Conservation (phyloP, 1,284 basidiomycete genomes). For the Microbotryum intermedium region DNA sequence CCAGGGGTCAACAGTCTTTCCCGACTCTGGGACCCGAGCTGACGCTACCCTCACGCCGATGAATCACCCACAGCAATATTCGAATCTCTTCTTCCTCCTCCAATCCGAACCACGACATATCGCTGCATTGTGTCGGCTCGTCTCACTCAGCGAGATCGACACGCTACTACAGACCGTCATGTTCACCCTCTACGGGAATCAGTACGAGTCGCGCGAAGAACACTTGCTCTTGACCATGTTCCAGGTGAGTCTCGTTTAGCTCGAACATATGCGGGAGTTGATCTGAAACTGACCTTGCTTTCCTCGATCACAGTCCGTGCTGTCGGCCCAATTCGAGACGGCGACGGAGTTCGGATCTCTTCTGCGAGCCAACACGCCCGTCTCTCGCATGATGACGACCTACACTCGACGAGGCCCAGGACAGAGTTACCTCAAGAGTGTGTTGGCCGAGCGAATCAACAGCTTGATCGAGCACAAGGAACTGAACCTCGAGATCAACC, state of each 20-base stretch:
- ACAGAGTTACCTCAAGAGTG: constrained; percentile 93
- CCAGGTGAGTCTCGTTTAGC: constrained; percentile 44
- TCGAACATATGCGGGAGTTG: background rate
- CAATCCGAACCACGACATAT: constrained; percentile 96
- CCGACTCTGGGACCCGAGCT: too few relatives aligned
- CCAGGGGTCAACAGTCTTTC: too few relatives aligned
- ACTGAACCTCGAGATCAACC: constrained; percentile 96
- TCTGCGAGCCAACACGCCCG: constrained; percentile 94
- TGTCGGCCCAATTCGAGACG: constrained; percentile 96
- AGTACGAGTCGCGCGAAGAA: constrained; percentile 97
- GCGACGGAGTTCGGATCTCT: constrained; percentile 96
- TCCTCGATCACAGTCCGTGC: constrained; percentile 61
- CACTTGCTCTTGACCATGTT: constrained; percentile 98
- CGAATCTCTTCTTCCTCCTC: constrained; percentile 95
- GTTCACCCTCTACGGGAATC: constrained; percentile 99
- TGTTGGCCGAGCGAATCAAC: constrained; percentile 94
- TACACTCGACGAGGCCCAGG: constrained; percentile 96
- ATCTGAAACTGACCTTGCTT: background rate
- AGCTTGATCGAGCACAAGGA: constrained; percentile 97
- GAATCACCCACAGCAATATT: constrained; percentile 63
- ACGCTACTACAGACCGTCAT: constrained; percentile 98
- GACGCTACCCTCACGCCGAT: background rate
- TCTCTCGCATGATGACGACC: constrained; percentile 99
- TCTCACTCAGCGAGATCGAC: constrained; percentile 92
- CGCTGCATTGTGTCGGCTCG: constrained; percentile 91